Percentiles rank a stretch among this genome's conserved stretches.
phyloP scores from a whole-genome alignment of 345 rosid species.

The Clausena lansium region DNA sequence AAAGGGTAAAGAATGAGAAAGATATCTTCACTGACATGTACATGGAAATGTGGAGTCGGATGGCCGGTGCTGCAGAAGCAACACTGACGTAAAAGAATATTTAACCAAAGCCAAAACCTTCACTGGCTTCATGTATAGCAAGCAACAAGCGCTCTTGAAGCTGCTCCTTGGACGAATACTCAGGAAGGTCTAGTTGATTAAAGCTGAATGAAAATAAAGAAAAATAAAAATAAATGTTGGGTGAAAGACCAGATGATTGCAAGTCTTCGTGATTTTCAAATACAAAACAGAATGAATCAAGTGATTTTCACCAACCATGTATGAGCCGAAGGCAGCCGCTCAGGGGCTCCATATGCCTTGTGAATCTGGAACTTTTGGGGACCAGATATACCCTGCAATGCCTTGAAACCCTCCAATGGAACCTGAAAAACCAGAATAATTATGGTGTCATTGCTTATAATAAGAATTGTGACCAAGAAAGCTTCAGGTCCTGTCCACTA shows the following conservation, averaged over 20 bases:
- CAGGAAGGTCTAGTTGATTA: slow-evolving; percentile 95
- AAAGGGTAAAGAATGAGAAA: not conserved
- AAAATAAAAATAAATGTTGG: not conserved
- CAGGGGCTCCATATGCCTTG: slow-evolving; percentile 95
- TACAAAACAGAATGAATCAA: not conserved
- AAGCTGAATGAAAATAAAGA: slow-evolving; percentile 64
- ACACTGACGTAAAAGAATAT: not conserved
- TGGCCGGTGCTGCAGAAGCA: slow-evolving; percentile 7
- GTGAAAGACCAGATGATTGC: not conserved
- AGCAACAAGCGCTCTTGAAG: slow-evolving; percentile 84
- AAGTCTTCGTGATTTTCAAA: not conserved
- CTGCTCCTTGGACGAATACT: slow-evolving; percentile 76
- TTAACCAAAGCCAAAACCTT: slow-evolving; percentile 95
- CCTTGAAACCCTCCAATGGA: slow-evolving; percentile 80
- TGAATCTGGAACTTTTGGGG: slow-evolving; percentile 95
- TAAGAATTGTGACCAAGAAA: not conserved
- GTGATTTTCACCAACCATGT: slow-evolving; percentile 58
- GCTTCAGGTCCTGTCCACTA: not conserved
- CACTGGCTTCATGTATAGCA: slow-evolving; percentile 94
- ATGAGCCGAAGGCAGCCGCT: slow-evolving; percentile 92
- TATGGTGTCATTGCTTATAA: not conserved
- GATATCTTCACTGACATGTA: slow-evolving; percentile 29
- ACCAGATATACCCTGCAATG: slow-evolving; percentile 95
- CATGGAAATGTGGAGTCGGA: slow-evolving; percentile 22
- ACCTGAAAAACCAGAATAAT: slow-evolving; percentile 46